Percentiles rank a stretch among this genome's conserved stretches.
Conservation (phyloP, 1,284 basidiomycete genomes). For the Leccinum subspadiceum region DNA sequence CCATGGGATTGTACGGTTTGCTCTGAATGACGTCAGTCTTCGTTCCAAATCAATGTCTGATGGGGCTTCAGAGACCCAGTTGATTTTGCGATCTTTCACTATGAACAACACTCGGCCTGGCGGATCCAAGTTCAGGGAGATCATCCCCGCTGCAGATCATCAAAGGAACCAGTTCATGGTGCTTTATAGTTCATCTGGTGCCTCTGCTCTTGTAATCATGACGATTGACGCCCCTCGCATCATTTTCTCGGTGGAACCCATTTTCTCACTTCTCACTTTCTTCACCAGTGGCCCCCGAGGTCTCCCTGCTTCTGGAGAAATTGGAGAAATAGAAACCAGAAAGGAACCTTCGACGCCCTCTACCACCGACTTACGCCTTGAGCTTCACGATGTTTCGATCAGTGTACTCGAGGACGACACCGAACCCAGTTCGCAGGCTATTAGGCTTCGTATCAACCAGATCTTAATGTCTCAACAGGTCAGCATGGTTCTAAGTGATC, state of each 20-base stretch:
- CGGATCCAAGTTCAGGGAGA: constrained; percentile 87
- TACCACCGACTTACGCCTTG: constrained; percentile 71
- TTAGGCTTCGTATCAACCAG: constrained; percentile 83
- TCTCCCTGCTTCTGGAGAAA: constrained; percentile 20
- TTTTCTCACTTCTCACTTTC: constrained; percentile 87
- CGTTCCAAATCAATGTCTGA: constrained; percentile 85
- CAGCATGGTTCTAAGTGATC: constrained; percentile 4
- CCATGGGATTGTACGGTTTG: constrained; percentile 85
- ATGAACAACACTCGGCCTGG: constrained; percentile 88
- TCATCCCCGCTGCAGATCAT: constrained; percentile 89
- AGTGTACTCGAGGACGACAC: constrained; percentile 88
- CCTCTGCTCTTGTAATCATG: constrained; percentile 74
- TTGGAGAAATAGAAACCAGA: constrained; percentile 12
- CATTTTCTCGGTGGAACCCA: constrained; percentile 91
- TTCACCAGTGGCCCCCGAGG: constrained; percentile 65
- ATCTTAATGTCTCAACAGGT: constrained; percentile 93
- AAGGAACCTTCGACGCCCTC: constrained; percentile 23
- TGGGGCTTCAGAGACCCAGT: constrained; percentile 82
- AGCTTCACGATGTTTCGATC: constrained; percentile 90
- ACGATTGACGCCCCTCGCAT: constrained; percentile 93
- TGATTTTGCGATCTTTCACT: constrained; percentile 87
- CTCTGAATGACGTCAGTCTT: constrained; percentile 78
- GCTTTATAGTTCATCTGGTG: constrained; percentile 78
- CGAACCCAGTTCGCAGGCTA: constrained; percentile 81
- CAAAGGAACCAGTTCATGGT: constrained; percentile 95